Percentiles rank a stretch among this genome's conserved stretches.
phyloP scores from a whole-genome alignment of 1,139 yeast species.

The Trichomonascaceae sp. region DNA sequence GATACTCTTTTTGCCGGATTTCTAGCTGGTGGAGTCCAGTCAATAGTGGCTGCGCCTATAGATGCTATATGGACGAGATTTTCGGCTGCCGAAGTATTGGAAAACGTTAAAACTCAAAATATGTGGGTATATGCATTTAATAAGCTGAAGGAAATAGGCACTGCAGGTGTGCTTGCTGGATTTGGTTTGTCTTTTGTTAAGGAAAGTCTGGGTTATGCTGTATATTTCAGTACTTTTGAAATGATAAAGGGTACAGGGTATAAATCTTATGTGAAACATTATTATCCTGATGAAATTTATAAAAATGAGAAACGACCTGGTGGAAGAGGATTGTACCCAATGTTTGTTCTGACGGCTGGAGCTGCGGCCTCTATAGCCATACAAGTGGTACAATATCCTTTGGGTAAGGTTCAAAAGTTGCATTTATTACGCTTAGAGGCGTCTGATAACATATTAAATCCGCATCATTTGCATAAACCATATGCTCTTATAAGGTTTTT shows the following conservation, averaged over 20 bases:
- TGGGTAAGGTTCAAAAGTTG: slow-evolving; percentile 70
- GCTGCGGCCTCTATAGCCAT: slow-evolving; percentile 78
- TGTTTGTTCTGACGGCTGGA: slow-evolving; percentile 79
- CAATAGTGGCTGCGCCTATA: slow-evolving; percentile 89
- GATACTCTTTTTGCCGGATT: slow-evolving; percentile 80
- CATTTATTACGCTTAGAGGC: slow-evolving; percentile 78
- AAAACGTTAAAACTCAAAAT: slow-evolving; percentile 57
- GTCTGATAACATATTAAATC: slow-evolving; percentile 44
- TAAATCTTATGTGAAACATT: slow-evolving; percentile 16
- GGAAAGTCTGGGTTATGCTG: slow-evolving; percentile 82
- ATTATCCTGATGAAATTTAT: slow-evolving; percentile 14
- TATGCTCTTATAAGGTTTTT: slow-evolving; percentile 10
- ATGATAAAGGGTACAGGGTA: slow-evolving; percentile 48
- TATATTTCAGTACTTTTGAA: slow-evolving; percentile 81
- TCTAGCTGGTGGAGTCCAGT: slow-evolving; percentile 78
- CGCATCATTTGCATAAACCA: neutral
- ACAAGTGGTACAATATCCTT: slow-evolving; percentile 76
- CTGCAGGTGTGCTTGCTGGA: slow-evolving; percentile 86
- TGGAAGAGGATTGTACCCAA: slow-evolving; percentile 48
- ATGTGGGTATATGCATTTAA: slow-evolving; percentile 70
- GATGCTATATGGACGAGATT: slow-evolving; percentile 87
- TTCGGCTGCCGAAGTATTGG: slow-evolving; percentile 63
- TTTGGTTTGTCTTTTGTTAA: slow-evolving; percentile 68
- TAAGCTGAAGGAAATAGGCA: slow-evolving; percentile 67
- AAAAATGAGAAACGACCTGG: slow-evolving; percentile 15